Evolutionary conservation across 2,329 filamentous ascomycete species (phyloP).

Genomic region (Clonostachys solani): DNA sequence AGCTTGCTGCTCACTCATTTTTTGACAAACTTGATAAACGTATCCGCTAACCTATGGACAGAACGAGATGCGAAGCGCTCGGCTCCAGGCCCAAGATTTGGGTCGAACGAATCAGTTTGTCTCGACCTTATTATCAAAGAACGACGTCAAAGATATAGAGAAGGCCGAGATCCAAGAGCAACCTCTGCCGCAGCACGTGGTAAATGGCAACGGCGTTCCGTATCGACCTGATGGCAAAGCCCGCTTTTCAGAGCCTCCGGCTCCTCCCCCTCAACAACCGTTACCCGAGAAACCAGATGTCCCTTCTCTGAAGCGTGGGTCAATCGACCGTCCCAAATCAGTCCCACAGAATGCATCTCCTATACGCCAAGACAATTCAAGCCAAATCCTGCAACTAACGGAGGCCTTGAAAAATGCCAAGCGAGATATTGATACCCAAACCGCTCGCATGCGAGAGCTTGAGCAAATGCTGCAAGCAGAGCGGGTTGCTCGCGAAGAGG

Average conservation of each 20-base stretch:
- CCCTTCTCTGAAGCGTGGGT: constrained; percentile 67
- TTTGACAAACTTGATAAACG: constrained; percentile 12
- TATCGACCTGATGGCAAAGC: constrained; percentile 73
- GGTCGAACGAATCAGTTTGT: constrained; percentile 79
- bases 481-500: constrained; percentile 73
- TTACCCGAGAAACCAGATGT: constrained; percentile 89
- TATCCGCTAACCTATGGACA: constrained; percentile 26
- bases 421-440: constrained; percentile 82
- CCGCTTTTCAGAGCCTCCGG: constrained; percentile 88
- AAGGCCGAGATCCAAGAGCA: constrained; percentile 32
- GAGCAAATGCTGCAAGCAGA: constrained; percentile 73
- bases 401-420: constrained; percentile 81
- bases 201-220: constrained; percentile 43
- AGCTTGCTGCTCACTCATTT: neutral
- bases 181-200: constrained; percentile 26
- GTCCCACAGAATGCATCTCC: constrained; percentile 49
- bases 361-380: constrained; percentile 53
- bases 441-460: constrained; percentile 72
- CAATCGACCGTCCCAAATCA: constrained; percentile 70
- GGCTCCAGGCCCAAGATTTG: constrained; percentile 83
- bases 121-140: constrained; percentile 69
- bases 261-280: constrained; percentile 88
- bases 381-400: constrained; percentile 78
- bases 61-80: constrained; percentile 87
- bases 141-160: constrained; percentile 56